Conservation (phyloP, 768 basidiomycete genomes). For the Cyclocybe aegerita region DNA sequence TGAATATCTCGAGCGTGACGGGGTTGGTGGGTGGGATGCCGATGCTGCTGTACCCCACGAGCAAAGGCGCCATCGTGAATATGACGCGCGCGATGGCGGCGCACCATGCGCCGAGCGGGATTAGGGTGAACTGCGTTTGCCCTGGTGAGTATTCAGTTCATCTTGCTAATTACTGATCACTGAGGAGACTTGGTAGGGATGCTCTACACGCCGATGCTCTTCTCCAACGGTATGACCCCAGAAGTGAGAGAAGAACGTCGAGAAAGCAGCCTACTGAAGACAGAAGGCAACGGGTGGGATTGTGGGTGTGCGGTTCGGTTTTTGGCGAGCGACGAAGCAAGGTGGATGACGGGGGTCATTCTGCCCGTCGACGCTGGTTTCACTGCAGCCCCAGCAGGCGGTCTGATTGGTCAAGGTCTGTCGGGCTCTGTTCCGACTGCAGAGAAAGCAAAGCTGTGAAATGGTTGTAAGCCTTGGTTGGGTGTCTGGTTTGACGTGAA, state of each 20-base stretch:
- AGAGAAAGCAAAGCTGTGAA: slow-evolving; percentile 1
- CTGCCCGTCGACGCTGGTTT: slow-evolving; percentile 42
- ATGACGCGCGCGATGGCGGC: slow-evolving; percentile 46
- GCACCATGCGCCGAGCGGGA: slow-evolving; percentile 38
- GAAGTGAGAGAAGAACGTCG: slow-evolving; percentile 35
- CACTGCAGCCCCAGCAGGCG: slow-evolving; percentile 29
- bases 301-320: slow-evolving; percentile 38
- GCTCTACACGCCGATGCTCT: slow-evolving; percentile 43
- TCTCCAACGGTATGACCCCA: slow-evolving; percentile 31
- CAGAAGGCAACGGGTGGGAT: slow-evolving; percentile 46
- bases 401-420: slow-evolving; percentile 15
- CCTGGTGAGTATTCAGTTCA: slow-evolving; percentile 27
- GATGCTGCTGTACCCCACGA: slow-evolving; percentile 40
- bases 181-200: slow-evolving; percentile 23
- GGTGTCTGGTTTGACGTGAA: no score
- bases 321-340: slow-evolving; percentile 39
- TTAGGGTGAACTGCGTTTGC: slow-evolving; percentile 41
- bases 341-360: slow-evolving; percentile 42
- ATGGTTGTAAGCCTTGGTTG: not conserved
- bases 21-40: slow-evolving; percentile 38
- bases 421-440: slow-evolving; percentile 9
- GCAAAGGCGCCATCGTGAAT: slow-evolving; percentile 42
- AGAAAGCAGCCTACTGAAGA: slow-evolving; percentile 34
- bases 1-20: slow-evolving; percentile 40
- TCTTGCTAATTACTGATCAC: not conserved